phyloP scores from a whole-genome alignment of 257 asterid species.

The Echites panduratus region DNA sequence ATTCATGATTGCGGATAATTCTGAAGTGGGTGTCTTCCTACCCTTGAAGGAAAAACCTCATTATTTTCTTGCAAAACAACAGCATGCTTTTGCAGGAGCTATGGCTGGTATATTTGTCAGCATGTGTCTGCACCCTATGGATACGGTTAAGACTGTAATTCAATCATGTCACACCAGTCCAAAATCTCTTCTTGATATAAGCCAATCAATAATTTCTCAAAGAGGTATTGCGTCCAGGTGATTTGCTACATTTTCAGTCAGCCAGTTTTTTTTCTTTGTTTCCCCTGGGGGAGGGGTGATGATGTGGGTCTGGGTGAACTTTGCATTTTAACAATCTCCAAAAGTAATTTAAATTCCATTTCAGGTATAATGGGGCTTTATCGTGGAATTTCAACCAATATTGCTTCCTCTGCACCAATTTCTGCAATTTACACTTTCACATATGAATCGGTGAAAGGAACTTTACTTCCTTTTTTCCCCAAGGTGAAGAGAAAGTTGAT shows the following conservation, averaged over 20 bases:
- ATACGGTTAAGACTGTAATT: conserved; percentile 83
- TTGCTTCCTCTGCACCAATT: conserved; percentile 86
- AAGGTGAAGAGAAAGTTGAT: conserved; percentile 36
- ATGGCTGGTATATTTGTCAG: conserved; percentile 92
- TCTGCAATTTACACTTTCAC: conserved; percentile 94
- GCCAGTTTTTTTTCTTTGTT: neutral
- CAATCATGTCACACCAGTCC: conserved; percentile 66
- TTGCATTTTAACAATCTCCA: conserved; percentile 14
- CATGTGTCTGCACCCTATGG: conserved; percentile 87
- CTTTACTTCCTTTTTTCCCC: conserved; percentile 66
- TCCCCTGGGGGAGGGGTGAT: neutral
- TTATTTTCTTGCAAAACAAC: conserved; percentile 52
- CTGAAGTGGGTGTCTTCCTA: conserved; percentile 27
- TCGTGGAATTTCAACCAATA: conserved; percentile 85
- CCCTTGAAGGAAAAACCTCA: conserved; percentile 33
- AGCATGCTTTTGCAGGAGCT: conserved; percentile 97
- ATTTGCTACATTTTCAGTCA: neutral
- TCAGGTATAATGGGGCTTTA: conserved; percentile 79
- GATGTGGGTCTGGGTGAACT: neutral
- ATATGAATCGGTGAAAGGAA: conserved; percentile 76
- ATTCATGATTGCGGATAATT: conserved; percentile 16
- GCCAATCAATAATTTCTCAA: conserved; percentile 70
- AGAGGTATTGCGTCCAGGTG: conserved; percentile 46
- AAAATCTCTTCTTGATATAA: conserved; percentile 51
- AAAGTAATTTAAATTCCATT: conserved; percentile 20